These are phyloP conservation scores for Fusarium phyllophilum DNA, from an alignment of 2,329 filamentous ascomycete genomes.

Conservation along the genomic window DNA sequence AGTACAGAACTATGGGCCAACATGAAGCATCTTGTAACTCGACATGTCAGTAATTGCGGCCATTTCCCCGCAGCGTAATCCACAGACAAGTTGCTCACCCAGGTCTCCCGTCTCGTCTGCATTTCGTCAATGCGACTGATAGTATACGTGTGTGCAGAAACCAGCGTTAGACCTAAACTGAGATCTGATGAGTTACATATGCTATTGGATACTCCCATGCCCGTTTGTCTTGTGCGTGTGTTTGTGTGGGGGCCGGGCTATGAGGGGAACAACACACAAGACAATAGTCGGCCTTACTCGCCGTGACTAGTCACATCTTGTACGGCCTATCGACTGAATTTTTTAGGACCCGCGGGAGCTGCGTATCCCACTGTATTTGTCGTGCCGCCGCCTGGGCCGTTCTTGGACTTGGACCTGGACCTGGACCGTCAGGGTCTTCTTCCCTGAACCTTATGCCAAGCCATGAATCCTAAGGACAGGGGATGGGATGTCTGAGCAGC, in stretches of 20 bases:
- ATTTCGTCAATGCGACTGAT: conserved; percentile 29
- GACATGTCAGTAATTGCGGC: conserved; percentile 9
- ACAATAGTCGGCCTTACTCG: conserved; percentile 11
- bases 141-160: conserved; percentile 11
- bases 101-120: conserved; percentile 14
- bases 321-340: conserved; percentile 2
- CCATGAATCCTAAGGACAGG: conserved; percentile 1
- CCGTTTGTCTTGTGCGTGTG: conserved; percentile 16
- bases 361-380: not conserved
- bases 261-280: conserved; percentile 13
- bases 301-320: not conserved
- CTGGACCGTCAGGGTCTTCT: not conserved
- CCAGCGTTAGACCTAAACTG: conserved; percentile 37
- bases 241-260: conserved; percentile 25
- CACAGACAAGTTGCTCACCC: conserved; percentile 2
- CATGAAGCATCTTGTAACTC: conserved; percentile 10
- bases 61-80: conserved; percentile 37
- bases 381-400: not conserved
- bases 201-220: conserved; percentile 29
- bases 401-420: not conserved
- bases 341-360: conserved; percentile 12
- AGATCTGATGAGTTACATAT: conserved; percentile 34
- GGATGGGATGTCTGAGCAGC: not conserved
- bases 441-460: conserved; percentile 9
- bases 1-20: conserved; percentile 9